These are phyloP conservation scores for Pelargonium citronellum DNA, from an alignment of 441 rosid genomes.

Conservation along the genomic window DNA sequence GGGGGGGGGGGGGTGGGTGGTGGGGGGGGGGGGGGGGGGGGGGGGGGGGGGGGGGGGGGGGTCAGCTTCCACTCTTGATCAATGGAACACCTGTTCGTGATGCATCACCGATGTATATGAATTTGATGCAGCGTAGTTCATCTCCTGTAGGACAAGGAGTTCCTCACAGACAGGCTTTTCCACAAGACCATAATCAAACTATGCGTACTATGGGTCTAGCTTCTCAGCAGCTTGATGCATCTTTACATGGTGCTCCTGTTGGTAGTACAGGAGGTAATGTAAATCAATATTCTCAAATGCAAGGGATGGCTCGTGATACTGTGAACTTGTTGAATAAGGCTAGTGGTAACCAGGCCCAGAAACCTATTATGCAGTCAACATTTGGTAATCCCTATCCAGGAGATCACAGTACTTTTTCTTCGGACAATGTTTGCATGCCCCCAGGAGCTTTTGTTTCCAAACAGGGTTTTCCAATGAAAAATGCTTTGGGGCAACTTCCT, in stretches of 20 bases:
- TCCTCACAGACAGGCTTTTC: conserved; percentile 23
- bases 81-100: conserved; percentile 44
- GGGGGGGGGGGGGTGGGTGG: no score
- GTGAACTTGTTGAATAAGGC: conserved; percentile 28
- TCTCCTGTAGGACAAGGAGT: conserved; percentile 35
- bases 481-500: conserved; percentile 31
- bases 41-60: no score
- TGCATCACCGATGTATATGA: conserved; percentile 38
- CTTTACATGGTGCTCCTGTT: conserved; percentile 38
- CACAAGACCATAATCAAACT: conserved; percentile 31
- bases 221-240: conserved; percentile 30
- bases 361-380: conserved; percentile 30
- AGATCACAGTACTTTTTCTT: conserved; percentile 29
- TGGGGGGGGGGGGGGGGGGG: no score
- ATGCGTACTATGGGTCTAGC: conserved; percentile 28
- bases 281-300: conserved; percentile 34
- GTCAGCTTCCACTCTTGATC: conserved; percentile 30
- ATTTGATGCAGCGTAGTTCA: conserved; percentile 32
- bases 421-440: conserved; percentile 28
- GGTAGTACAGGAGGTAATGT: conserved; percentile 35
- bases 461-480: conserved; percentile 34
- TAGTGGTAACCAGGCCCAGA: conserved; percentile 30
- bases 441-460: conserved; percentile 32
- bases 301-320: conserved; percentile 32
- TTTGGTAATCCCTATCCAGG: conserved; percentile 25